Evolutionary conservation across 2,329 filamentous ascomycete genomes (phyloP), one percentile per base, ranked within the genome.

Genomic region (Trichophyton schoenleinii): DNA sequence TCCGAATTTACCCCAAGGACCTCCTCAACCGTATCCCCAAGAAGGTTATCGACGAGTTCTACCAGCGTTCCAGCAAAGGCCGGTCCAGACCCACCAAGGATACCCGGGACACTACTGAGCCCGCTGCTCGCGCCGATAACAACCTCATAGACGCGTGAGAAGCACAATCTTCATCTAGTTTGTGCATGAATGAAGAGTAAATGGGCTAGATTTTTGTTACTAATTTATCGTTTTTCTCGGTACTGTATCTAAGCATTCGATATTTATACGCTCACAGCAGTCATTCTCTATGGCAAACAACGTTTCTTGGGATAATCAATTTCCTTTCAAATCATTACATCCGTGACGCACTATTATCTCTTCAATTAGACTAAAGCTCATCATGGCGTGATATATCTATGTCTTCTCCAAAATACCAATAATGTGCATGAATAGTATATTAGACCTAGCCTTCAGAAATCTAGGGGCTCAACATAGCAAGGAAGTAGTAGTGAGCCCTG

Each of bases 1-100:
- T 99, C 67, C 86, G 94, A 67, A 96, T 99, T 75, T 99, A 92
- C 81, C 92, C 92, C 76, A 96, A 95, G 84, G 94, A 99, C 70
- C 79, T 96, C 68, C 88, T 99, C 69, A 99, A 99, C 81, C 89
- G 95, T 78, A 91, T 94, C 71, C 89, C 89, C 63, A 84, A 85
- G 79, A 90, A 91, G 79, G 74, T 90, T 49, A 82, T 94, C 69
- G 86, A 91, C 70, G 88, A 92, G 74, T 94, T 85, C 79, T 94
- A 92, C 76, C 84, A 87, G 71, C 81, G 88, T 25, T 72, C 74
- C 8, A 70, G 75, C 61, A 79, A 79, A 68, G 67, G 71, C 20
- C 68, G 73, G 53, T 20, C 59, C 36, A 58, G 61, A 22, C 63
- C 63, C 48, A 76, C 70, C 65, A 79, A 79, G 72, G 77, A 79